Evolutionary conservation across 768 basidiomycete species (phyloP).

Genomic region (Suillus discolor): DNA sequence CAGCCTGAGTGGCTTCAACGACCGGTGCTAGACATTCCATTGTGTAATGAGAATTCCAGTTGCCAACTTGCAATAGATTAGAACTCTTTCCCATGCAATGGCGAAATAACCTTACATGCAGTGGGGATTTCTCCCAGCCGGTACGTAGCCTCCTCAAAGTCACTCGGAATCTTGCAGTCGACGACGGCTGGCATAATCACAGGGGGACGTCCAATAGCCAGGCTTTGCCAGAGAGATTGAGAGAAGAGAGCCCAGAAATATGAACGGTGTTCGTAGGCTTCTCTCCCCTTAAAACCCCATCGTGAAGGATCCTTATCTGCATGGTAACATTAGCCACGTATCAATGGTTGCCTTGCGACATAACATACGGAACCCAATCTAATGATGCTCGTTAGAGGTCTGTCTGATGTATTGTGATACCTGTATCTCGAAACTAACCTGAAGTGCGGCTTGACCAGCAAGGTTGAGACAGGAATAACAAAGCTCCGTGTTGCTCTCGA

Average conservation of each 20-base stretch:
- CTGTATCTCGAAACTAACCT: constrained; percentile 35
- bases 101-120: constrained; percentile 42
- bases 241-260: constrained; percentile 59
- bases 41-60: constrained; percentile 47
- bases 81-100: background rate
- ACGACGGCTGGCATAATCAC: constrained; percentile 44
- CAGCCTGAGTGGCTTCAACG: constrained; percentile 41
- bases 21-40: constrained; percentile 46
- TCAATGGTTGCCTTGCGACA: background rate
- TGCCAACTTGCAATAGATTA: constrained; percentile 40
- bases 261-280: constrained; percentile 53
- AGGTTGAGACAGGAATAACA: constrained; percentile 50
- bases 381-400: background rate
- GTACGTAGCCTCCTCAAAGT: constrained; percentile 47
- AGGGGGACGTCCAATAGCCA: constrained; percentile 53
- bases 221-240: constrained; percentile 54
- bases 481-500: constrained; percentile 50
- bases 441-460: constrained; percentile 49
- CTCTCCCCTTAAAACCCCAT: constrained; percentile 52
- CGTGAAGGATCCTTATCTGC: constrained; percentile 51
- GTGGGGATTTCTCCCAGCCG: constrained; percentile 44
- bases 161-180: constrained; percentile 48
- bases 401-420: background rate
- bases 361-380: constrained; percentile 20
- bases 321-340: constrained; percentile 13